A percentile compares a stretch with the other conserved stretches of the same genome.
Evolutionary conservation across 805 yeast genomes (phyloP).

Genomic region (Suhomyces pyralidae): DNA sequence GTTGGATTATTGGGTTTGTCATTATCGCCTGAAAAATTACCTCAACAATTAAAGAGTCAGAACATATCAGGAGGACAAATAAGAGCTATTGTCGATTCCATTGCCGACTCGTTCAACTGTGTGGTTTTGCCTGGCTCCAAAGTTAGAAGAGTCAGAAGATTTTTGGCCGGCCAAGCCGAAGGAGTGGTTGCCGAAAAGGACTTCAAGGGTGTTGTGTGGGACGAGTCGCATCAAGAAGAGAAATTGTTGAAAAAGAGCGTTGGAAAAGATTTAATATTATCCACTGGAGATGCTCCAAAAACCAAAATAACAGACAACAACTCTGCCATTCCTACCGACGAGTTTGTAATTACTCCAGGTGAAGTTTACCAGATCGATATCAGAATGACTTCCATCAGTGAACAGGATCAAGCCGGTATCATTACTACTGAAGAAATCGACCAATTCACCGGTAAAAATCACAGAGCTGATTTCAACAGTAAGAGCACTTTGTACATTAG

Average conservation of each 20-base stretch:
- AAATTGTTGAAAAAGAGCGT: constrained; percentile 43
- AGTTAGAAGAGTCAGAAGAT: constrained; percentile 87
- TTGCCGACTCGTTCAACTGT: constrained; percentile 83
- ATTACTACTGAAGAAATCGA: constrained; percentile 67
- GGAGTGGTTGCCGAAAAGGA: constrained; percentile 89
- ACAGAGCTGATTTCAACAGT: constrained; percentile 50
- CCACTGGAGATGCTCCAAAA: constrained; percentile 16
- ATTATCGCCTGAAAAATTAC: constrained; percentile 72
- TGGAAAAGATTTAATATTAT: constrained; percentile 39
- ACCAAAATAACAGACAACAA: constrained; percentile 17
- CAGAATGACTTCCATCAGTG: constrained; percentile 66
- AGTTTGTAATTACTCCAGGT: constrained; percentile 69
- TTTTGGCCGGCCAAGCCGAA: constrained; percentile 93
- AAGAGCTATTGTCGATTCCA: constrained; percentile 74
- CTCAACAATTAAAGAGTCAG: constrained; percentile 46
- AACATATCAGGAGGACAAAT: constrained; percentile 66
- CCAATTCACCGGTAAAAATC: constrained; percentile 59
- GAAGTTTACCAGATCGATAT: constrained; percentile 87
- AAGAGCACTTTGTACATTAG: constrained; percentile 75
- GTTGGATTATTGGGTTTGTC: constrained; percentile 70
- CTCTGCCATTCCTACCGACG: constrained; percentile 71
- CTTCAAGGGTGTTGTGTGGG: constrained; percentile 89
- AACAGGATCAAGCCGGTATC: constrained; percentile 57
- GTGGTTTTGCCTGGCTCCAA: constrained; percentile 88
- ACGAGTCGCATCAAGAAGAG: constrained; percentile 76